Percentiles rank a stretch among this genome's conserved stretches.
These are phyloP conservation scores for Boletus subparvulus DNA, from an alignment of 768 basidiomycete genomes.

Conservation along the genomic window DNA sequence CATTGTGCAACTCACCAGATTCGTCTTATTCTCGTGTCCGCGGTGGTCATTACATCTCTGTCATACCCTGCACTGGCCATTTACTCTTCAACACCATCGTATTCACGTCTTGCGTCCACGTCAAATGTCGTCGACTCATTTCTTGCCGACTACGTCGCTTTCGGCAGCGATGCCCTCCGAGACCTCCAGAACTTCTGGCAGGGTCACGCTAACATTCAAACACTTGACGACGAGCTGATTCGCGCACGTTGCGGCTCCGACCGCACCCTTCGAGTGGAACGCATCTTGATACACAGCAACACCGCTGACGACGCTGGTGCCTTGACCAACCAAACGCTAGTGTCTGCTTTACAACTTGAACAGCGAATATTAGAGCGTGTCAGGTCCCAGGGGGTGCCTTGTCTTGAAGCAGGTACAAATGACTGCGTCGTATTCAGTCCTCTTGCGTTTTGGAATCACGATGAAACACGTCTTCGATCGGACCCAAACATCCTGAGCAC, in stretches of 20 bases:
- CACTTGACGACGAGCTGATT: conserved; percentile 68
- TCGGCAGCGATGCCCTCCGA: conserved; percentile 52
- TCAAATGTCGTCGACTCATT: conserved; percentile 64
- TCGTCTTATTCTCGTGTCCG: conserved; percentile 82
- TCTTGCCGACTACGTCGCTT: conserved; percentile 50
- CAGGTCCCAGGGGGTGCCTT: conserved; percentile 43
- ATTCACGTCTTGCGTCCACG: conserved; percentile 52
- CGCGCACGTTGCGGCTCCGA: conserved; percentile 70
- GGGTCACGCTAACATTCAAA: conserved; percentile 57
- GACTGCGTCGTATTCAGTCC: conserved; percentile 74
- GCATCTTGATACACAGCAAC: conserved; percentile 64
- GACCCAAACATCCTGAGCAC: conserved; percentile 61
- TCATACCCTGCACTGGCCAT: conserved; percentile 89
- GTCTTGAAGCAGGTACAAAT: conserved; percentile 52
- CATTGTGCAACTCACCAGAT: conserved; percentile 92
- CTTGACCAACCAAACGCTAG: conserved; percentile 60
- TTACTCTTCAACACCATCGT: conserved; percentile 72
- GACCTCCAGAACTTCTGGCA: conserved; percentile 76
- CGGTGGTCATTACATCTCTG: conserved; percentile 84
- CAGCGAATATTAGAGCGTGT: conserved; percentile 48
- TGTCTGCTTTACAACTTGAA: conserved; percentile 66
- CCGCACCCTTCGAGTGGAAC: conserved; percentile 72
- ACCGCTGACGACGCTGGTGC: conserved; percentile 45
- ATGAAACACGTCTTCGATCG: conserved; percentile 49
- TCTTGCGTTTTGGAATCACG: conserved; percentile 70